phyloP scores from a whole-genome alignment of 495 filamentous ascomycete species.

The Tetracladium setigerum region DNA sequence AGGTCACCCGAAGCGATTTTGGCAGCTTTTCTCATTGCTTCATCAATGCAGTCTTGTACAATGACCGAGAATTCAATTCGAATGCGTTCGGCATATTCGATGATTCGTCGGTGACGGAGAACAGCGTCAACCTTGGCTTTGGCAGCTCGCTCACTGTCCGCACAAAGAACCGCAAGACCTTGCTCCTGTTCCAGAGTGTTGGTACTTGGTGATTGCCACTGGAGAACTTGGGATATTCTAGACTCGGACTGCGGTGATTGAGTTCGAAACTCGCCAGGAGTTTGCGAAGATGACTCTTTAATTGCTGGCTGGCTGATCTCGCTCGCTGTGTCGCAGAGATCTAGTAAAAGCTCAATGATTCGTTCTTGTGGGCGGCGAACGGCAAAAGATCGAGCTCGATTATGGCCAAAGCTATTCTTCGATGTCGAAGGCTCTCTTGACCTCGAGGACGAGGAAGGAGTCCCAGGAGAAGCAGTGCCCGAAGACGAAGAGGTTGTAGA shows the following conservation, averaged over 20 bases:
- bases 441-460: constrained; percentile 52
- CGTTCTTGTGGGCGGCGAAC: constrained; percentile 81
- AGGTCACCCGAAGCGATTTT: constrained; percentile 76
- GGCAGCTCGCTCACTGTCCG: constrained; percentile 77
- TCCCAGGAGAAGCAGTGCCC: constrained; percentile 58
- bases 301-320: constrained; percentile 92
- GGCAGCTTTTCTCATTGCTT: constrained; percentile 83
- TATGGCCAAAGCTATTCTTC: constrained; percentile 61
- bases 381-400: constrained; percentile 72
- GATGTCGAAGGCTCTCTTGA: constrained; percentile 77
- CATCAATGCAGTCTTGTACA: constrained; percentile 91
- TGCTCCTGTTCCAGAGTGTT: constrained; percentile 93
- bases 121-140: constrained; percentile 88
- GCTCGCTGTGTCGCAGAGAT: constrained; percentile 90
- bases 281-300: constrained; percentile 66
- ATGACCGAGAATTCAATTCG: constrained; percentile 84
- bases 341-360: constrained; percentile 89
- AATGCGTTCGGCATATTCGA: constrained; percentile 94
- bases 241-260: constrained; percentile 93
- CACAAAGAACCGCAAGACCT: constrained; percentile 77
- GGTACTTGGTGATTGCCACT: constrained; percentile 90
- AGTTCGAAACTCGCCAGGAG: constrained; percentile 68
- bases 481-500: constrained; percentile 54
- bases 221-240: constrained; percentile 82
- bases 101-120: constrained; percentile 80